phyloP scores from a whole-genome alignment of 768 basidiomycete genomes.

The Trametes cingulata region DNA sequence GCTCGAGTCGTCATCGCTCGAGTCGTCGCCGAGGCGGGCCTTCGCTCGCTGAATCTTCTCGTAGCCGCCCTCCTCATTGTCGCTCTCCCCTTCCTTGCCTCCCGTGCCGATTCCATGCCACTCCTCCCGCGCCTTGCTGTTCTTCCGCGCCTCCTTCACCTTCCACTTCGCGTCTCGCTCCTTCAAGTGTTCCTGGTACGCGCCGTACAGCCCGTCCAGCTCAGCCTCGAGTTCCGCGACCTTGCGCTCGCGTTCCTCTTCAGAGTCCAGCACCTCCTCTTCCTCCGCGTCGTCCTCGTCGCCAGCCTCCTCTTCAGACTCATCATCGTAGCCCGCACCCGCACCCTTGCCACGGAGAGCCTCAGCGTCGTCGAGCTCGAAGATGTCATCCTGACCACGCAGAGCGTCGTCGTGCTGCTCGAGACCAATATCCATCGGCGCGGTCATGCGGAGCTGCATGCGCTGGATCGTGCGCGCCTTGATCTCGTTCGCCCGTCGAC shows the following conservation, averaged over 20 bases:
- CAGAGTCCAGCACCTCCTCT: slow-evolving; percentile 49
- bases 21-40: slow-evolving; percentile 42
- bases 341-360: slow-evolving; percentile 42
- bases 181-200: slow-evolving; percentile 75
- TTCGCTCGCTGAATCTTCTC: slow-evolving; percentile 63
- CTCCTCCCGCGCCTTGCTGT: slow-evolving; percentile 72
- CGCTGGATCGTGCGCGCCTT: slow-evolving; percentile 86
- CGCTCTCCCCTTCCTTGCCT: slow-evolving; percentile 43
- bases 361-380: slow-evolving; percentile 71
- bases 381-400: slow-evolving; percentile 81
- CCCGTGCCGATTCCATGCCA: slow-evolving; percentile 72
- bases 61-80: slow-evolving; percentile 63
- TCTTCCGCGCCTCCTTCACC: slow-evolving; percentile 74
- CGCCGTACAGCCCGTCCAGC: slow-evolving; percentile 85
- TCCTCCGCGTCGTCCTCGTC: slow-evolving; percentile 46
- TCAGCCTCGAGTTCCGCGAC: slow-evolving; percentile 74
- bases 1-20: slow-evolving; percentile 52
- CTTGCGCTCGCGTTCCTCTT: slow-evolving; percentile 70
- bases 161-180: slow-evolving; percentile 88
- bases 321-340: slow-evolving; percentile 45
- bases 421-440: slow-evolving; percentile 93
- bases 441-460: slow-evolving; percentile 96
- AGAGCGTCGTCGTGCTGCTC: slow-evolving; percentile 79
- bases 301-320: slow-evolving; percentile 41
- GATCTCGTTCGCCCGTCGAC: slow-evolving; percentile 85